These are phyloP conservation scores for Chionographis japonica DNA, from an alignment of 106 monocot genomes.

Conservation along the genomic window DNA sequence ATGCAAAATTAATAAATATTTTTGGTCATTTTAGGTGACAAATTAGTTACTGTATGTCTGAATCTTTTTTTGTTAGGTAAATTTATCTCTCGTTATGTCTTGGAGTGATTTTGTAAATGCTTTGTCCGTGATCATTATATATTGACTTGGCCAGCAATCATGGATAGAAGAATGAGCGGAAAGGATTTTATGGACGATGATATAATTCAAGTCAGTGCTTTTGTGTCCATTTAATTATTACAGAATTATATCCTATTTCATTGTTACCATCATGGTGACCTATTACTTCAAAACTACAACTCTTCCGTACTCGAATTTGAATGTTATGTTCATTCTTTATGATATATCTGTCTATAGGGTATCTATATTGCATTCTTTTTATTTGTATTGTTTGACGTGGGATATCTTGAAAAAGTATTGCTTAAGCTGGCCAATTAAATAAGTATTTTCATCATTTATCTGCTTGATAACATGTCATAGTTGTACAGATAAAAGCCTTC, in stretches of 20 bases:
- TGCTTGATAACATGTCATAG: no score
- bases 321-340: background rate
- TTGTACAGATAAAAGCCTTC: no score
- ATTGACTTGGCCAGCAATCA: slow-evolving; percentile 67
- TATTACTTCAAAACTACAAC: background rate
- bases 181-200: slow-evolving; percentile 86
- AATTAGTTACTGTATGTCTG: no score
- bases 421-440: no score
- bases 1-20: no score
- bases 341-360: background rate
- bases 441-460: no score
- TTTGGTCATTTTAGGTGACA: no score
- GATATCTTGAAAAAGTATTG: no score
- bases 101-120: slow-evolving; percentile 13
- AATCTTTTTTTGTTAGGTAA: slow-evolving; percentile 28
- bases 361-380: no score
- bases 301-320: no score
- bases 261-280: no score
- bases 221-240: slow-evolving; percentile 2
- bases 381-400: background rate
- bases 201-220: slow-evolving; percentile 78
- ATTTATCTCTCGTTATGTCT: slow-evolving; percentile 2
- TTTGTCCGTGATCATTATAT: slow-evolving; percentile 25
- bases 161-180: slow-evolving; percentile 79
- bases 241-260: background rate